Conservation (phyloP, 2,329 filamentous ascomycete genomes). For the Colletotrichum horii region DNA sequence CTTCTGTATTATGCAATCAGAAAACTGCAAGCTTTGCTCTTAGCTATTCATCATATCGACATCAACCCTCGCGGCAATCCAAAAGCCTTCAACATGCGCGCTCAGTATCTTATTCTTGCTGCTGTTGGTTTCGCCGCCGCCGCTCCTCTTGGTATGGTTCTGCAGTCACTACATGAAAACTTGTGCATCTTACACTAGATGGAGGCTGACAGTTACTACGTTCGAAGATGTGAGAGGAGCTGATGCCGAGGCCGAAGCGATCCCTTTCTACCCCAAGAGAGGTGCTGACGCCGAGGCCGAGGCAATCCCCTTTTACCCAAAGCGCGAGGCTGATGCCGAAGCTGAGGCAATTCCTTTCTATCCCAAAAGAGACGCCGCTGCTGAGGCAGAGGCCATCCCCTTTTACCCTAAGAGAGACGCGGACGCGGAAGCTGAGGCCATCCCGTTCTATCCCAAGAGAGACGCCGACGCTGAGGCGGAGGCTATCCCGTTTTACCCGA, state of each 20-base stretch:
- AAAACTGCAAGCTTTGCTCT: background rate
- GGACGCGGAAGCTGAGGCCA: background rate
- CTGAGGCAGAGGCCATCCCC: background rate
- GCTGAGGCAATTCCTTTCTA: background rate
- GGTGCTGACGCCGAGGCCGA: background rate
- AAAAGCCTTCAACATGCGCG: background rate
- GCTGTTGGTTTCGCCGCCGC: background rate
- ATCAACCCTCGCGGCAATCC: background rate
- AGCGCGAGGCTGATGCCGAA: background rate
- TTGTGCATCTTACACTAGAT: background rate
- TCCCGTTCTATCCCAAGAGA: background rate
- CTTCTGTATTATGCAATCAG: background rate
- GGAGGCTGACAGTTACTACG: background rate
- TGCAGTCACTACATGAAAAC: background rate
- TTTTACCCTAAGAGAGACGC: background rate
- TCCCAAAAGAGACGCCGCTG: background rate
- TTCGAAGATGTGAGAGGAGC: background rate
- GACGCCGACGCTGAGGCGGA: background rate
- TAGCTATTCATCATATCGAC: background rate
- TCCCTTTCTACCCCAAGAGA: background rate
- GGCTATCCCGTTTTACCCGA: background rate
- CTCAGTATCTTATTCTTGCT: background rate
- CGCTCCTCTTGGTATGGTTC: background rate
- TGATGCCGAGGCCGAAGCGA: background rate
- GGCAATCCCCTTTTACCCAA: background rate